Evolutionary conservation across 352 stramenopile genomes (phyloP).

Genomic region (Pythium brassicae): DNA sequence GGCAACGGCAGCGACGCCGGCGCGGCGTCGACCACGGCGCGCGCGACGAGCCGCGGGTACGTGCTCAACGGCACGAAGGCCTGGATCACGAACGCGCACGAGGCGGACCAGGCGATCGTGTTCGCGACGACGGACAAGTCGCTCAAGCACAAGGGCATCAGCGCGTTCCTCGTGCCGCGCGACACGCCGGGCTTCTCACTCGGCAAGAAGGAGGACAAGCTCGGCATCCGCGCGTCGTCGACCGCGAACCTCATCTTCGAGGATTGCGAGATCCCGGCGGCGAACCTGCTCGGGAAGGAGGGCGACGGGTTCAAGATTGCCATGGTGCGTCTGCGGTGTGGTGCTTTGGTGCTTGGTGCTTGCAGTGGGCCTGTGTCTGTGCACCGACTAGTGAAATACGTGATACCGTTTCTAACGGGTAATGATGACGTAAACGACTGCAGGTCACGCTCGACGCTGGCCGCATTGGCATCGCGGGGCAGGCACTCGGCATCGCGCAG

Average conservation of each 20-base stretch:
- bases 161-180: slow-evolving; percentile 93
- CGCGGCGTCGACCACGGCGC: slow-evolving; percentile 91
- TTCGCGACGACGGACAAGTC: slow-evolving; percentile 98
- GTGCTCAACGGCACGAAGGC: slow-evolving; percentile 97
- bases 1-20: slow-evolving; percentile 94
- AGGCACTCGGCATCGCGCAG: slow-evolving; percentile 95
- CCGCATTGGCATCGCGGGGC: slow-evolving; percentile 93
- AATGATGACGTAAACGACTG: neutral
- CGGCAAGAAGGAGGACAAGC: slow-evolving; percentile 97
- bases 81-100: slow-evolving; percentile 96
- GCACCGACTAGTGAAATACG: neutral
- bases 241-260: slow-evolving; percentile 97
- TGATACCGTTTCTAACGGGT: neutral
- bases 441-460: slow-evolving; percentile 92
- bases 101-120: slow-evolving; percentile 91
- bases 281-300: slow-evolving; percentile 78
- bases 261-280: slow-evolving; percentile 89
- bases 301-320: slow-evolving; percentile 90
- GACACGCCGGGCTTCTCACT: slow-evolving; percentile 91
- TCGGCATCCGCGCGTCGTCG: slow-evolving; percentile 96
- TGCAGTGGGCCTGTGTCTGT: no score
- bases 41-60: slow-evolving; percentile 81
- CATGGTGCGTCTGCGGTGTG: slow-evolving; percentile 26
- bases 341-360: no score
- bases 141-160: slow-evolving; percentile 95